These are phyloP conservation scores for Pichia sp. DNA, from an alignment of 1,139 yeast species.

Conservation along the genomic window DNA sequence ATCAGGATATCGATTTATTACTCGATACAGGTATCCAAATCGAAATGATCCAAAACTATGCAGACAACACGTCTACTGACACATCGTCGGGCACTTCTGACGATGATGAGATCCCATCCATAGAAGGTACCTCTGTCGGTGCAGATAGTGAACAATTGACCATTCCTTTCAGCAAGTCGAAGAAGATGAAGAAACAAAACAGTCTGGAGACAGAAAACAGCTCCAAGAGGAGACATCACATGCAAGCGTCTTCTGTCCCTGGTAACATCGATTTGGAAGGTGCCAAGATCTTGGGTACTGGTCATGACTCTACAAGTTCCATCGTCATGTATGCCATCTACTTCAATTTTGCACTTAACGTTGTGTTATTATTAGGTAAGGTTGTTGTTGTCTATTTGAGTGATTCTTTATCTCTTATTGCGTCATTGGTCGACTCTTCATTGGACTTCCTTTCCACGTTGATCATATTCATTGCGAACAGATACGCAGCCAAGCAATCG, in stretches of 20 bases:
- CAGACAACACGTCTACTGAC: conserved; percentile 34
- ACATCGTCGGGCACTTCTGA: conserved; percentile 19
- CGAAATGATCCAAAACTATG: conserved; percentile 63
- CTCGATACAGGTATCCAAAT: conserved; percentile 72
- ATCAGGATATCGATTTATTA: conserved; percentile 59
- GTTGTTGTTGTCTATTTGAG: conserved; percentile 60
- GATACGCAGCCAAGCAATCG: conserved; percentile 52
- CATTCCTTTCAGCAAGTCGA: conserved; percentile 1
- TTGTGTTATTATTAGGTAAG: conserved; percentile 61
- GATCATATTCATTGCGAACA: conserved; percentile 64
- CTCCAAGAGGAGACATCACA: conserved; percentile 1
- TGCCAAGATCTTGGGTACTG: conserved; percentile 50
- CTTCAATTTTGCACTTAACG: conserved; percentile 62
- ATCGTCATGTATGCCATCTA: conserved; percentile 60
- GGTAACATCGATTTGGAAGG: conserved; percentile 58
- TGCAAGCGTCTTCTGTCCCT: conserved; percentile 42
- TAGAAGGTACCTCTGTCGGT: neutral
- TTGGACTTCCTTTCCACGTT: conserved; percentile 74
- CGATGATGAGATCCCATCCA: conserved; percentile 20
- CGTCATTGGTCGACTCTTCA: conserved; percentile 74
- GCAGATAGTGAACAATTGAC: neutral
- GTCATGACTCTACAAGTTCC: conserved; percentile 41
- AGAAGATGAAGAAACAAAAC: conserved; percentile 4
- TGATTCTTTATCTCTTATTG: conserved; percentile 69
- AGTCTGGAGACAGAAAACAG: conserved; percentile 3